Evolutionary conservation across 768 basidiomycete genomes (phyloP), one percentile per base, ranked within the genome.

Genomic region (Saitozyma podzolica): DNA sequence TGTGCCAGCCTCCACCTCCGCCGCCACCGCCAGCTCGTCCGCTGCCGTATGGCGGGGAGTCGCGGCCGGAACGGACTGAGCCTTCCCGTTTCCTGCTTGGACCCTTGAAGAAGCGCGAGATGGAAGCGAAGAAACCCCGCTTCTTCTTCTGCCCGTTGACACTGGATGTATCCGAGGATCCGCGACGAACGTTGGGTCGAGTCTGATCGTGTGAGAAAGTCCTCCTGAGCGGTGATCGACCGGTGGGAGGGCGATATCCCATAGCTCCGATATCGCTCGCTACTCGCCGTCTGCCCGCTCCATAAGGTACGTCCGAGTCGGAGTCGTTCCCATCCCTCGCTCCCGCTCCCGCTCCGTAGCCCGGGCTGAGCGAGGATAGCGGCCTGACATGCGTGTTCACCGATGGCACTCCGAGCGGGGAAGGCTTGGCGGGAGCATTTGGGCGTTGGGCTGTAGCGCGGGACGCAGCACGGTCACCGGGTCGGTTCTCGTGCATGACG

Each of bases 401-500:
- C 3, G 70, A 72, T 20, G 75, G 68, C 6, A 76, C 68, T 40
- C 75, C 75, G 16, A 72, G 61, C 17, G 74, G 74, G 17, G 67
- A 67, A 2, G 71, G 64, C 48, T 65, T 60, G 37, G 20, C 37
- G 7, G 67, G 63, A 8, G n/a, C 50, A 54, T 56, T 61, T 8
- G 62, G 16, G 6, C 51, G 50, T 5, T 40, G 19, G 19, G 52
- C 52, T 16, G 47, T 40, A 2, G 58, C 39, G 63, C 64, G 58
- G 37, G 64, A 47, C 4, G 49, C 42, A n/a, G 48, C 50, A 40
- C 60, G 63, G 17, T 52, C 54, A 16, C 61, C 58, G 6, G 69
- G 70, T 56, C 71, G 62, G 64, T 79, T 79, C 63, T 79, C 78
- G 50, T 79, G 78, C 9, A 79, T 71, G 10, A 76, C 73, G 17